A percentile compares a stretch with the other conserved stretches of the same genome.
Conservation (phyloP, 2,329 filamentous ascomycete genomes). For the Colletotrichum zoysiae region DNA sequence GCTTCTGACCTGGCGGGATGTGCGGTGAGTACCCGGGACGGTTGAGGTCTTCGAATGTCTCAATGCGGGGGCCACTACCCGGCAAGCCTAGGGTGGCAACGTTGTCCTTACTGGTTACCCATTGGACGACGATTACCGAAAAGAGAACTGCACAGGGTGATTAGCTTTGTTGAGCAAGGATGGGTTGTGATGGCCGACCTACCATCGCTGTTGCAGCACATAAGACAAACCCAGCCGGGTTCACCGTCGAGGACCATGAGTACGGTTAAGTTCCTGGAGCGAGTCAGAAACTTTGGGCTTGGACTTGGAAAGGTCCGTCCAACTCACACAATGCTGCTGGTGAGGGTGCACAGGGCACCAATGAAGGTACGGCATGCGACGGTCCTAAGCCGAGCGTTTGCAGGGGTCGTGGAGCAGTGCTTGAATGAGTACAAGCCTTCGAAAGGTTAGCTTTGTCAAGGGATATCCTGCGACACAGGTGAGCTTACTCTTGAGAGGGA, state of each 20-base stretch:
- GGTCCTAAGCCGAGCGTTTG: conserved; percentile 60
- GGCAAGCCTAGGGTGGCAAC: conserved; percentile 45
- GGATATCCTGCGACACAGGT: background rate
- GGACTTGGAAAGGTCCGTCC: conserved; percentile 4
- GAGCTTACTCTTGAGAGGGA: conserved; percentile 67
- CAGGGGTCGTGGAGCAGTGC: conserved; percentile 56
- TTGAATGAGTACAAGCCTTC: conserved; percentile 68
- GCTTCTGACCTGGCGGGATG: conserved; percentile 44
- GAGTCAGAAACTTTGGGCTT: conserved; percentile 20
- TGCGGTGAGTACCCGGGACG: conserved; percentile 28
- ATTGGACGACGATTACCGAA: conserved; percentile 71
- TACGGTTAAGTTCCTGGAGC: conserved; percentile 67
- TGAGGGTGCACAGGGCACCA: conserved; percentile 68
- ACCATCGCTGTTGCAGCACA: conserved; percentile 75
- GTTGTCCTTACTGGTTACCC: conserved; percentile 65
- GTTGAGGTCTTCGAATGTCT: conserved; percentile 19
- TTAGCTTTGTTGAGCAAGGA: conserved; percentile 2
- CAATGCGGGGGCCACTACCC: conserved; percentile 14
- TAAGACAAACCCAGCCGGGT: conserved; percentile 74
- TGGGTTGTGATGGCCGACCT: conserved; percentile 45
- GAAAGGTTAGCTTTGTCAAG: background rate
- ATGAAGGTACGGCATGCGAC: conserved; percentile 71
- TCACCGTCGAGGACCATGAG: conserved; percentile 71
- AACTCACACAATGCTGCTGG: conserved; percentile 68
- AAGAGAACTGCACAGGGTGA: conserved; percentile 63